Evolutionary conservation across 2,329 filamentous ascomycete genomes (phyloP).

Genomic region (Colletotrichum lini): DNA sequence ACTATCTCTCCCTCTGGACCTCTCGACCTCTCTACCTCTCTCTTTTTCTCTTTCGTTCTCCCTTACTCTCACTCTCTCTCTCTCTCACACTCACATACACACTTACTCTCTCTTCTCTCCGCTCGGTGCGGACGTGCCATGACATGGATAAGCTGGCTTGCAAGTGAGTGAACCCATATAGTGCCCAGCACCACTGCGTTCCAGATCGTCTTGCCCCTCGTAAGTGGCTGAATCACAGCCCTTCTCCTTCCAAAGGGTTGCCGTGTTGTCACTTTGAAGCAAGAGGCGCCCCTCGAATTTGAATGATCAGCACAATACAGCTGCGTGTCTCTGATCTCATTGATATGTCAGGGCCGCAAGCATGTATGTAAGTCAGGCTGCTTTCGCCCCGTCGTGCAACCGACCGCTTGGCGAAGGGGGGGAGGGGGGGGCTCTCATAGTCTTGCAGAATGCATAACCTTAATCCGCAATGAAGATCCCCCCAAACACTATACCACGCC

Average conservation of each 20-base stretch:
- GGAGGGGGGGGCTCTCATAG: background rate
- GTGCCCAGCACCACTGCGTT: constrained; percentile 6
- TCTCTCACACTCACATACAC: too few relatives aligned
- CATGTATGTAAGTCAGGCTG: background rate
- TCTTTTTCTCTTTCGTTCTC: background rate
- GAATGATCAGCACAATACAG: constrained; percentile 1
- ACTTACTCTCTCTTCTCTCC: too few relatives aligned
- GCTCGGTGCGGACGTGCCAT: too few relatives aligned
- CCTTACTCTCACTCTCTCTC: too few relatives aligned
- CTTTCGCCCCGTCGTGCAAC: background rate
- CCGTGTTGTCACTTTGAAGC: background rate
- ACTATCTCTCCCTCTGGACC: too few relatives aligned
- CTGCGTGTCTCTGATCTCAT: background rate
- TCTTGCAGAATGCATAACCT: constrained; percentile 9
- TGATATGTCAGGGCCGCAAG: constrained; percentile 12
- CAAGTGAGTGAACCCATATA: background rate
- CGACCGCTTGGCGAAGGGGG: background rate
- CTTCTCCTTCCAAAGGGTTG: background rate
- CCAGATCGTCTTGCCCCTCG: constrained; percentile 5
- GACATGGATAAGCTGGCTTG: too few relatives aligned
- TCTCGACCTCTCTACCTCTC: background rate
- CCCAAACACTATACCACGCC: too few relatives aligned
- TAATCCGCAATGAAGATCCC: background rate
- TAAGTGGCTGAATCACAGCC: constrained; percentile 1
- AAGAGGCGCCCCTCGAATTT: background rate